Evolutionary conservation across 1,139 yeast species (phyloP), one percentile per base, ranked within the genome.

Genomic region (Candida sanyaensis): DNA sequence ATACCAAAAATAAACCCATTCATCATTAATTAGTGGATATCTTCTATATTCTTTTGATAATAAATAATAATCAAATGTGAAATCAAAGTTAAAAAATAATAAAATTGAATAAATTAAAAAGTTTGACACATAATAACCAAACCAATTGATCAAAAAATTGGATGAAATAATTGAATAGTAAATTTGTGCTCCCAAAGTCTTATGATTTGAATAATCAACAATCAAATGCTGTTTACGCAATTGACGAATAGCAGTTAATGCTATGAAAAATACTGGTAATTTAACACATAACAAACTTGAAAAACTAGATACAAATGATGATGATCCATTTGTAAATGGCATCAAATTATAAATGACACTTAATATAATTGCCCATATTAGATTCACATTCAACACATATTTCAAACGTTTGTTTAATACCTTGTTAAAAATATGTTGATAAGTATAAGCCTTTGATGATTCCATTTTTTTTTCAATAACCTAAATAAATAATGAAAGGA

Each of bases 1-100:
- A 50, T 65, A 68, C 75, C 79, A 78, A 56, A 69, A 76, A 58
- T 74, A 85, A 4, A 84, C 75, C 69, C 79, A 81, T 49, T 77
- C 74, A 59, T 86, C 93, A 58, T 85, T 87, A 46, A 84, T 62
- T 45, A 77, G 72, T 1, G 88, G 85, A 49, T 73, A 75, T 46
- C 78, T 78, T 45, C 76, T 66, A 55, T 72, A 76, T 70, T 82
- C 70, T 62, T 78, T 66, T 56, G 80, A 59, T 65, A 77, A 51
- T 57, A 65, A 55, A 52, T 66, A 71, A 52, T 67, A 73, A 37
- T 70, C 62, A 27, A 53, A 55, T 29, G 55, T 53, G 36, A 66
- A 58, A 11, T 69, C 63, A 37, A 66, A 60, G 51, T 66, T 75
- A 40, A 59, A 58, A 27, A 26, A 10, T 13, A 68, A 51, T 51